A percentile compares a stretch with the other conserved stretches of the same genome.
phyloP scores from a whole-genome alignment of 1,139 yeast genomes.

The Saccharomyces uvarum region DNA sequence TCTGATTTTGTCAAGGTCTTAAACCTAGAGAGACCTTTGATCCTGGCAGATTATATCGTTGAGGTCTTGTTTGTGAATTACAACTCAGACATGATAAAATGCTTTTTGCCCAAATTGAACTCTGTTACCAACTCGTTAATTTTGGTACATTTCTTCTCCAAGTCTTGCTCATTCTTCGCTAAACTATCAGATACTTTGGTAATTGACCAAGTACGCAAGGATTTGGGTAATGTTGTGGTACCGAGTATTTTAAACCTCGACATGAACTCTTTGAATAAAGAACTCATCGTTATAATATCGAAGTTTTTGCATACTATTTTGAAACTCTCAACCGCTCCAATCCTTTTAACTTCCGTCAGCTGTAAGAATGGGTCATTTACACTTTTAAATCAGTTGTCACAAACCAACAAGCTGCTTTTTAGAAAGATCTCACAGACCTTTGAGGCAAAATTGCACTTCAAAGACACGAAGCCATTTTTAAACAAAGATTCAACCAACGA shows the following conservation, averaged over 20 bases:
- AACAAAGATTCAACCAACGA: conserved; percentile 15
- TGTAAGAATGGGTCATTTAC: conserved; percentile 14
- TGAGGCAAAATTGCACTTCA: conserved; percentile 21
- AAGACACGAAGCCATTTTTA: conserved; percentile 10
- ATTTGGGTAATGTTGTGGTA: conserved; percentile 19
- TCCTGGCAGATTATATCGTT: conserved; percentile 27
- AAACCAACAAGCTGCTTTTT: conserved; percentile 21
- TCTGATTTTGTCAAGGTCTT: conserved; percentile 20
- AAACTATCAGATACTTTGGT: conserved; percentile 25
- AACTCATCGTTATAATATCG: conserved; percentile 22
- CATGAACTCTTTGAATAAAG: conserved; percentile 12
- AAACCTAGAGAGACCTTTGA: conserved; percentile 16
- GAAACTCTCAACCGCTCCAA: conserved; percentile 12
- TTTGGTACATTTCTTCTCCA: conserved; percentile 25
- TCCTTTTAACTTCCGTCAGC: conserved; percentile 13
- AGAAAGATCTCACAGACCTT: conserved; percentile 18
- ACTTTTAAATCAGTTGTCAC: conserved; percentile 18
- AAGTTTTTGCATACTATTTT: conserved; percentile 25
- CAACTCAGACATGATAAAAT: conserved; percentile 22
- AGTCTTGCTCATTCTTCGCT: conserved; percentile 22
- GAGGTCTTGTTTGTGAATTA: conserved; percentile 29
- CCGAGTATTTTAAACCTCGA: conserved; percentile 21
- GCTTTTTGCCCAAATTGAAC: conserved; percentile 22
- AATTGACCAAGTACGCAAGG: conserved; percentile 24
- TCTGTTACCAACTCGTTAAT: conserved; percentile 14